Evolutionary conservation across 1,284 basidiomycete species (phyloP), one percentile per base, ranked within the genome.

Genomic region (Cryptococcus sp.): DNA sequence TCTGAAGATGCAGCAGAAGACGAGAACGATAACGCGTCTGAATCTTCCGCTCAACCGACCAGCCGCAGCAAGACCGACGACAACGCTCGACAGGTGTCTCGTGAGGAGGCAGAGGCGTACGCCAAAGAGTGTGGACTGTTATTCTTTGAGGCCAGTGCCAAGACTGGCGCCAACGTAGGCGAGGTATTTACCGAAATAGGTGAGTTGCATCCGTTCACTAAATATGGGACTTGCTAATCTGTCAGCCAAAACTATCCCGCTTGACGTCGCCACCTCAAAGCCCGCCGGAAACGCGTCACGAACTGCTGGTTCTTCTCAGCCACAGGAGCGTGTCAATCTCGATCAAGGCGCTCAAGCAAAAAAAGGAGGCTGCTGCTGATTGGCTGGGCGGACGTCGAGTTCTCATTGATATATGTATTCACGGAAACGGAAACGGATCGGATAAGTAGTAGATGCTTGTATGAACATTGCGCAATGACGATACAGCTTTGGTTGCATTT

Each of bases 161-260:
- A 98, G 85, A 96, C 91, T 9, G 96, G 96, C 37, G 88, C 94
- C 64, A 93, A 93, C 44, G 84, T 99, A 49, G 87, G 93, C 44
- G 94, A 98, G 69, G 85, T 98, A 31, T 99, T 99, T 73, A 98
- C 94, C 7, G 96, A 98, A 77, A 96, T 97, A 67, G 92, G 91
- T 93, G 56, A 56, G 85, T 77, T 24, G 53, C 49, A 0, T 25
- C 55, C 22, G 57, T 52, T 4, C 52, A 42, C 11, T 25, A 44
- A 45, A 4, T 22, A 19, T 16, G 49, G 36, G 48, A 46, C 49
- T 55, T 31, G n/a, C 28, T 28, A 5, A 2, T 16, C 9, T 21
- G 11, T 21, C 70, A 93, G 90, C 90, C 76, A 93, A 92, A 82
- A 92, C 91, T 77, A 94, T 96, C 66, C 92, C 92, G 22, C 88